These are phyloP conservation scores for Apiospora koreana DNA, from an alignment of 2,329 filamentous ascomycete genomes.

Conservation along the genomic window DNA sequence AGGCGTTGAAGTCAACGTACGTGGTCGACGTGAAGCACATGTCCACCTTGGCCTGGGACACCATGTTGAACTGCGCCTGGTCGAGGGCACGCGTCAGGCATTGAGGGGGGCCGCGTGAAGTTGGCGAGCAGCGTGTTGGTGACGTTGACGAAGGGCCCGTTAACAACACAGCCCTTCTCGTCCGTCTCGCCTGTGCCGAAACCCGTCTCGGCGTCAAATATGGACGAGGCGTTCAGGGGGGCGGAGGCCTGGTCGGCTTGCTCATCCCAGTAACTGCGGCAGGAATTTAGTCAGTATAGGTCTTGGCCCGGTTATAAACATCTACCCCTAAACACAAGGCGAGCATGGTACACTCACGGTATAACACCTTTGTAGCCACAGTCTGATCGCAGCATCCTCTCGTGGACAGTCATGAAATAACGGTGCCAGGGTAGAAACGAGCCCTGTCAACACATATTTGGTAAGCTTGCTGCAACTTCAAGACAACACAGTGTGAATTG, in stretches of 20 bases:
- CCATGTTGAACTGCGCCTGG: constrained; percentile 1
- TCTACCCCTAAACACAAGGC: too few species aligned
- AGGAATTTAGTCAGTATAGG: neutral
- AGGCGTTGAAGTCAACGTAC: neutral
- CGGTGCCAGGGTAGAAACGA: constrained; percentile 5
- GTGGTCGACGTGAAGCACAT: neutral
- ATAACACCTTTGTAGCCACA: neutral
- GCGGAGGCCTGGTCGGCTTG: neutral
- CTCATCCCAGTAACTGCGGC: neutral
- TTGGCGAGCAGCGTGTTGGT: neutral
- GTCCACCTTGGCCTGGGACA: neutral
- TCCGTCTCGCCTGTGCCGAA: neutral
- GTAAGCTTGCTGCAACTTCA: too few species aligned
- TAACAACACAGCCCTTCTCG: neutral
- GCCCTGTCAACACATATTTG: neutral
- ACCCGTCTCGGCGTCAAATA: neutral
- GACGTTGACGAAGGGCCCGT: neutral
- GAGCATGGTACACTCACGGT: too few species aligned
- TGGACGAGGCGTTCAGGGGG: neutral
- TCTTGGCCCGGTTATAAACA: too few species aligned
- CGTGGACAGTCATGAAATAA: neutral
- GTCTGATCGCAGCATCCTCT: neutral
- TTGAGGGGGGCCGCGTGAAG: neutral
- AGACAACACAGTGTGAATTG: neutral
- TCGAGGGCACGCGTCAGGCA: neutral